phyloP scores from a whole-genome alignment of 139 green algal genomes.

The Asterochloris erici region DNA sequence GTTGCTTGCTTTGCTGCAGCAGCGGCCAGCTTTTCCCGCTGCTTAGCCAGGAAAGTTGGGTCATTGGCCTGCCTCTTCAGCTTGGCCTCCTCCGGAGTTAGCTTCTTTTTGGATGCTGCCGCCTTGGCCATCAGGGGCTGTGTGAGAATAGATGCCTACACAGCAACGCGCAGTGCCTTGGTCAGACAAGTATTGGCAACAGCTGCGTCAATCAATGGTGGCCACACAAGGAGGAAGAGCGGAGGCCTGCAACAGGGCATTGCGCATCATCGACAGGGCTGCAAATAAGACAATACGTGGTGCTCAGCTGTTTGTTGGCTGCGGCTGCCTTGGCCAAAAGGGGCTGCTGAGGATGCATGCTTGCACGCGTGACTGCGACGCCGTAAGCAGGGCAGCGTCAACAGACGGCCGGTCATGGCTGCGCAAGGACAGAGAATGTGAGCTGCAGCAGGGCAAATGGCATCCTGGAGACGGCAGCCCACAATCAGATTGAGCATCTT shows the following conservation, averaged over 20 bases:
- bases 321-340: slow-evolving; percentile 55
- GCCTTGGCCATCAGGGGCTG: slow-evolving; percentile 16
- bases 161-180: neutral
- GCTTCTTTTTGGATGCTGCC: slow-evolving; percentile 47
- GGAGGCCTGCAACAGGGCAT: too few species aligned
- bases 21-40: neutral
- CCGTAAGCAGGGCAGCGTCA: neutral
- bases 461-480: too few species aligned
- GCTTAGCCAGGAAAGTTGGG: slow-evolving; percentile 54
- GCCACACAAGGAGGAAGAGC: too few species aligned
- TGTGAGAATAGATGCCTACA: too few species aligned
- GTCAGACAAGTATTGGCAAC: neutral
- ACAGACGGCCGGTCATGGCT: neutral
- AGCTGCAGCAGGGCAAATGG: neutral
- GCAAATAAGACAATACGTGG: neutral
- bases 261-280: too few species aligned
- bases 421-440: neutral
- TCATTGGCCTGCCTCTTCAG: slow-evolving; percentile 59
- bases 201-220: neutral
- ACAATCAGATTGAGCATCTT: too few species aligned
- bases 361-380: slow-evolving; percentile 1
- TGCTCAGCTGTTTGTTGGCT: slow-evolving; percentile 4
- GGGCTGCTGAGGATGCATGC: slow-evolving; percentile 54
- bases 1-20: too few species aligned
- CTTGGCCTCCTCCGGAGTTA: slow-evolving; percentile 59